Conservation (phyloP, 768 basidiomycete species). For the Grammothele lineata region DNA sequence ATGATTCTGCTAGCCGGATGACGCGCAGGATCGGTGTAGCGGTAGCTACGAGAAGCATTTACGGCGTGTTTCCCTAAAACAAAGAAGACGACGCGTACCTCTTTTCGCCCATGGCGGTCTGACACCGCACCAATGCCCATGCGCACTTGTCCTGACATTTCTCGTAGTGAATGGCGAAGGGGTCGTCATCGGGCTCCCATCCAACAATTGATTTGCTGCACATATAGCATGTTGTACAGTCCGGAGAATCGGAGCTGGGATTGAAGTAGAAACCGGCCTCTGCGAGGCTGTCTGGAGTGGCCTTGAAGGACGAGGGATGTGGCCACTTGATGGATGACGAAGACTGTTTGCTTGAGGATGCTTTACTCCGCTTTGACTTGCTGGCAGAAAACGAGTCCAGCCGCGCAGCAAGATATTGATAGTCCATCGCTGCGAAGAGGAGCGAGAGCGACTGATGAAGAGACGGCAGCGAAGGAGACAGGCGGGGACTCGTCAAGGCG, state of each 20-base stretch:
- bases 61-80: neutral
- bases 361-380: constrained; percentile 57
- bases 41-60: constrained; percentile 40
- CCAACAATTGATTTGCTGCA: constrained; percentile 80
- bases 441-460: neutral
- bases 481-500: neutral
- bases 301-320: constrained; percentile 56
- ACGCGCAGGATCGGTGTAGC: constrained; percentile 53
- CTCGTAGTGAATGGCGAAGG: constrained; percentile 74
- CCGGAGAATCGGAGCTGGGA: constrained; percentile 61
- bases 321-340: constrained; percentile 82
- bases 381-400: constrained; percentile 56
- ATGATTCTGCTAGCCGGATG: constrained; percentile 63
- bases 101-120: constrained; percentile 54
- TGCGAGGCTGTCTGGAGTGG: constrained; percentile 73
- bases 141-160: constrained; percentile 66
- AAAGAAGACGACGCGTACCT: constrained; percentile 37
- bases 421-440: constrained; percentile 18
- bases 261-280: constrained; percentile 88
- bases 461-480: constrained; percentile 1
- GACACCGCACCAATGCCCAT: constrained; percentile 76
- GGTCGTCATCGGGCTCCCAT: constrained; percentile 86
- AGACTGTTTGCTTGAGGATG: constrained; percentile 40
- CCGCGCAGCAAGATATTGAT: constrained; percentile 30
- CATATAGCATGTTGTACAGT: constrained; percentile 79